A percentile compares a stretch with the other conserved stretches of the same genome.
phyloP scores from a whole-genome alignment of 495 filamentous ascomycete genomes.

The Aspergillus heteromorphus region DNA sequence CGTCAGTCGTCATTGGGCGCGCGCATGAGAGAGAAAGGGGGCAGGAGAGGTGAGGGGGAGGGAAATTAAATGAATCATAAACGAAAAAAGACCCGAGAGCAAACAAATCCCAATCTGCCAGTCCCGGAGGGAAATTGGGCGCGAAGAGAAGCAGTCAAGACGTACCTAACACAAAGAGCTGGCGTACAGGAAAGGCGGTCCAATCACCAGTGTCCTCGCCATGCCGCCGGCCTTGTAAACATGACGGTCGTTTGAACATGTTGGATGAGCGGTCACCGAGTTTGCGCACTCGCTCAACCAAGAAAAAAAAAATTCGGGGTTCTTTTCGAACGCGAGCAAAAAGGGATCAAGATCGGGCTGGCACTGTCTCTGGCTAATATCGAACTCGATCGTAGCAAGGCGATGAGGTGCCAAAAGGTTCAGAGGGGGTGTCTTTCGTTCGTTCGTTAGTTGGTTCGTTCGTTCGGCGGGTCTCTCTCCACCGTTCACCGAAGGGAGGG shows the following conservation, averaged over 20 bases:
- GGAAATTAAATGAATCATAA: neutral
- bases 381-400: slow-evolving; percentile 4
- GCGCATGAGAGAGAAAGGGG: neutral
- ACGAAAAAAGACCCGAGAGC: neutral
- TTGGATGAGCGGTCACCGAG: neutral
- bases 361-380: slow-evolving; percentile 5
- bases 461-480: too few species aligned
- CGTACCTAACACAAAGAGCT: slow-evolving; percentile 70
- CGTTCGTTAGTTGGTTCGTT: slow-evolving; percentile 10
- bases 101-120: neutral
- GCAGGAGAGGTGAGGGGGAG: neutral
- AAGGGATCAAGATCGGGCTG: neutral
- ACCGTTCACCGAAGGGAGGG: slow-evolving; percentile 19
- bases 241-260: slow-evolving; percentile 38
- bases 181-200: slow-evolving; percentile 49
- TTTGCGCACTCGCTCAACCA: too few species aligned
- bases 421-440: slow-evolving; percentile 16
- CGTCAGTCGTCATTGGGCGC: slow-evolving; percentile 30
- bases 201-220: slow-evolving; percentile 29
- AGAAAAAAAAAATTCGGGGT: neutral
- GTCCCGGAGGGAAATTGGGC: neutral
- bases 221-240: slow-evolving; percentile 32
- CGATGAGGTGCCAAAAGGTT: neutral
- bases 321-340: neutral
- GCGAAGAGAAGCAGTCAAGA: slow-evolving; percentile 16